Percentiles rank a stretch among this genome's conserved stretches.
These are phyloP conservation scores for Cutaneotrichosporon sp. DNA, from an alignment of 1,284 basidiomycete species.

Conservation along the genomic window DNA sequence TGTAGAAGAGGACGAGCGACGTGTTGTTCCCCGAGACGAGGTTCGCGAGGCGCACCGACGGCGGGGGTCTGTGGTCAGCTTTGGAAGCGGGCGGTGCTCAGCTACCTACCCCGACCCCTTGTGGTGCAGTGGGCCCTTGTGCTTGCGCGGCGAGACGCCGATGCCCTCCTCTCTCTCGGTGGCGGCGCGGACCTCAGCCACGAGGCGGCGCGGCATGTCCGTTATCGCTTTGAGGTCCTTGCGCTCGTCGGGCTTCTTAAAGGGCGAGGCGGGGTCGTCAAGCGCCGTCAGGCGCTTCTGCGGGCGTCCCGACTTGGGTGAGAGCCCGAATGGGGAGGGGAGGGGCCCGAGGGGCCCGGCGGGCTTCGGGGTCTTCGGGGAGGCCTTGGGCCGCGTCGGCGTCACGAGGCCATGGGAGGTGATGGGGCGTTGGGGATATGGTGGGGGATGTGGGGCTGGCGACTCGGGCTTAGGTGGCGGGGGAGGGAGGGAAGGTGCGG, in stretches of 20 bases:
- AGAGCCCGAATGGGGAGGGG: neutral
- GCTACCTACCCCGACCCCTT: constrained; percentile 33
- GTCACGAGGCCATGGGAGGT: neutral
- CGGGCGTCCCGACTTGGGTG: neutral
- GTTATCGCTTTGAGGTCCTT: constrained; percentile 8
- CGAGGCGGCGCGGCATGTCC: constrained; percentile 7
- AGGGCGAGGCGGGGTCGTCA: constrained; percentile 12
- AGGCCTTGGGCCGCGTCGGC: neutral
- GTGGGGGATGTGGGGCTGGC: neutral
- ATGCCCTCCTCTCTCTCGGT: constrained; percentile 35
- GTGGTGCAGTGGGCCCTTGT: constrained; percentile 33
- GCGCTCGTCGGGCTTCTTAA: constrained; percentile 4
- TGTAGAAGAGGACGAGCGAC: constrained; percentile 46
- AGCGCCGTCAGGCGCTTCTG: constrained; percentile 7
- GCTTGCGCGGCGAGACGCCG: constrained; percentile 43
- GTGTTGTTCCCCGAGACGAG: constrained; percentile 28
- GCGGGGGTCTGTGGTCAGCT: constrained; percentile 20
- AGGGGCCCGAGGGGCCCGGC: neutral
- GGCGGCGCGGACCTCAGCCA: constrained; percentile 10
- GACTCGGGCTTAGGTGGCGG: neutral
- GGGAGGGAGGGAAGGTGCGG: no score
- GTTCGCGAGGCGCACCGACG: constrained; percentile 21
- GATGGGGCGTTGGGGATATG: neutral
- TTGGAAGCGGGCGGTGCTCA: neutral
- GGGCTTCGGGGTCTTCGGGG: neutral